These are phyloP conservation scores for Huntiella savannae DNA, from an alignment of 2,329 filamentous ascomycete species.

Conservation along the genomic window DNA sequence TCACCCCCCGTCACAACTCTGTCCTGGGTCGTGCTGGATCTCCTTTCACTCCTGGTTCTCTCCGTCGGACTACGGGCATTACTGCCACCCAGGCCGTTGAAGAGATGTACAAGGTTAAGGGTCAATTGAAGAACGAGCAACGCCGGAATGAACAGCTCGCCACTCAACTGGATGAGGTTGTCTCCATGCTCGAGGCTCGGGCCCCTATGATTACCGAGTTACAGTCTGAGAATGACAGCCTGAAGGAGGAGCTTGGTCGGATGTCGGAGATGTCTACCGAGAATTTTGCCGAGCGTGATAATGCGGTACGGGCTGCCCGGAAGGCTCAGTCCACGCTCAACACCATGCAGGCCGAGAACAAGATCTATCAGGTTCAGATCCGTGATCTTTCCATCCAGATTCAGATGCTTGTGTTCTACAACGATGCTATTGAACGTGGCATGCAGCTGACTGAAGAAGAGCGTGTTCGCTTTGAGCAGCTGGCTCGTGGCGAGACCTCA, in stretches of 20 bases:
- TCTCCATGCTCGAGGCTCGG: slow-evolving; percentile 66
- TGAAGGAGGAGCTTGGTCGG: slow-evolving; percentile 64
- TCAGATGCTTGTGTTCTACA: slow-evolving; percentile 75
- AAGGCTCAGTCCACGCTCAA: slow-evolving; percentile 58
- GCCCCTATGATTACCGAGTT: slow-evolving; percentile 78
- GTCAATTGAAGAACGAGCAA: slow-evolving; percentile 54
- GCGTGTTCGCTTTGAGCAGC: slow-evolving; percentile 52
- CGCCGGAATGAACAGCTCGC: slow-evolving; percentile 56
- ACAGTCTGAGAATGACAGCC: slow-evolving; percentile 57
- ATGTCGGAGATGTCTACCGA: slow-evolving; percentile 74
- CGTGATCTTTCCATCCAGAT: slow-evolving; percentile 80
- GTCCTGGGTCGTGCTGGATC: slow-evolving; percentile 33
- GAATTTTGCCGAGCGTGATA: slow-evolving; percentile 61
- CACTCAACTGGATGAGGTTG: slow-evolving; percentile 66
- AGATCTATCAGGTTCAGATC: slow-evolving; percentile 68
- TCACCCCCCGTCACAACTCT: slow-evolving; percentile 41
- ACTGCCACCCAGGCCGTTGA: slow-evolving; percentile 45
- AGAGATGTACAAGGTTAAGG: slow-evolving; percentile 48
- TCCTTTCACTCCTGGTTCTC: slow-evolving; percentile 42
- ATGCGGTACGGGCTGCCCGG: slow-evolving; percentile 56
- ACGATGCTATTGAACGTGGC: slow-evolving; percentile 66
- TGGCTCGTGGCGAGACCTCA: slow-evolving; percentile 56
- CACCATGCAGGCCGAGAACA: slow-evolving; percentile 45
- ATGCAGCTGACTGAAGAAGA: slow-evolving; percentile 53
- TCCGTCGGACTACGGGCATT: slow-evolving; percentile 34